phyloP scores from a whole-genome alignment of 192 early-diverging fungal genomes.

The Coemansia umbellata region DNA sequence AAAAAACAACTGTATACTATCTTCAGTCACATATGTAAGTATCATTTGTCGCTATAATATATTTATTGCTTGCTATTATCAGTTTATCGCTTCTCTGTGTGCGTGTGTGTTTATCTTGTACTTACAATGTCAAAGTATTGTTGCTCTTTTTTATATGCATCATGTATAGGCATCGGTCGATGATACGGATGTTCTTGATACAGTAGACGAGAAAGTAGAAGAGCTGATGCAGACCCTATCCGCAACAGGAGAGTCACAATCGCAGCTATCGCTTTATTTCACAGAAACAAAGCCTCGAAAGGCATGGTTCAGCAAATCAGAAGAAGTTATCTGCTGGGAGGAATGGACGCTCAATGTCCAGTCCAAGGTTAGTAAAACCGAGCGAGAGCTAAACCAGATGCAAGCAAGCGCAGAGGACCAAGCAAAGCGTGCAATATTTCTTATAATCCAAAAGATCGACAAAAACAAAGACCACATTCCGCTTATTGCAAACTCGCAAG shows the following conservation, averaged over 20 bases:
- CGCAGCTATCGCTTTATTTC: constrained; percentile 39
- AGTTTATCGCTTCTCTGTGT: too few species aligned
- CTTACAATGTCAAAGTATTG: too few species aligned
- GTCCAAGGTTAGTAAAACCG: constrained; percentile 8
- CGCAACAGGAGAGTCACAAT: constrained; percentile 9
- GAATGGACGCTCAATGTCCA: constrained; percentile 34
- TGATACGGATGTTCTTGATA: constrained; percentile 6
- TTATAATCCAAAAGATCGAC: constrained; percentile 34
- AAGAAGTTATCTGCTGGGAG: constrained; percentile 50
- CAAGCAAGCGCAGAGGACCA: constrained; percentile 28
- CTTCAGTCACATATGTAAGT: constrained; percentile 25
- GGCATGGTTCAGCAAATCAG: constrained; percentile 46
- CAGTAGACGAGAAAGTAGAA: constrained; percentile 23
- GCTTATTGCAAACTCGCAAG: constrained; percentile 28
- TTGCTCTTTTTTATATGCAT: neutral
- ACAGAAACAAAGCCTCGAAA: constrained; percentile 38
- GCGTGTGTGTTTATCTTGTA: too few species aligned
- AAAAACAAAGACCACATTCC: constrained; percentile 46
- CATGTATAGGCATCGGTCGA: constrained; percentile 37
- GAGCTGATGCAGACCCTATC: constrained; percentile 46
- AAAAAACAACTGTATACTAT: constrained; percentile 13
- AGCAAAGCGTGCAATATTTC: constrained; percentile 23
- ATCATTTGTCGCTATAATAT: too few species aligned
- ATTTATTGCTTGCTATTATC: too few species aligned
- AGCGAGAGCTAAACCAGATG: constrained; percentile 16